phyloP scores from a whole-genome alignment of 768 basidiomycete genomes.

The Rubroboletus satanas region DNA sequence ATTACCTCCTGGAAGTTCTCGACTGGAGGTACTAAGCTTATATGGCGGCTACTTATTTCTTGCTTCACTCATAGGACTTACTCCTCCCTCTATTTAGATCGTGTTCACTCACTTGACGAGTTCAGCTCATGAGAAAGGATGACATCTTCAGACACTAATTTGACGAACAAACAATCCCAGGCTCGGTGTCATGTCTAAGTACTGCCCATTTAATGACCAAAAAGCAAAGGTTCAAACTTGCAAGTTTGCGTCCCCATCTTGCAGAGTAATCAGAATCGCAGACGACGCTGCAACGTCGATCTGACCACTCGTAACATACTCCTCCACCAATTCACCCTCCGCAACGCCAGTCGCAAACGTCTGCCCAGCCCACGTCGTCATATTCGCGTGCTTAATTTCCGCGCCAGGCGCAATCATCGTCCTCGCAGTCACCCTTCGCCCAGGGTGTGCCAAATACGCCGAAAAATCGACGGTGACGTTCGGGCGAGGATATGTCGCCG shows the following conservation, averaged over 20 bases:
- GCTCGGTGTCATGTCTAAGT: background rate
- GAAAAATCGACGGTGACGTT: constrained; percentile 45
- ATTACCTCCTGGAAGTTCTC: too few relatives aligned
- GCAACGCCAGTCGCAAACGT: constrained; percentile 39
- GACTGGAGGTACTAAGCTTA: too few relatives aligned
- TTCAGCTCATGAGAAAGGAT: background rate
- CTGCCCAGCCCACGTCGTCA: constrained; percentile 51
- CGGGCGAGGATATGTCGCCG: constrained; percentile 40
- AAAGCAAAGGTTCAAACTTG: background rate
- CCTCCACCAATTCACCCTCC: constrained; percentile 37
- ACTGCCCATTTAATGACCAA: background rate
- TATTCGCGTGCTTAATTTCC: constrained; percentile 41
- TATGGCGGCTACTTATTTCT: too few relatives aligned
- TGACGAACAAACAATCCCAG: background rate
- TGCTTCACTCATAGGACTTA: too few relatives aligned
- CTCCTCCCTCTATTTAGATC: too few relatives aligned
- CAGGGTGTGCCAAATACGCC: constrained; percentile 31
- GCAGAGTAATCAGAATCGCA: constrained; percentile 32
- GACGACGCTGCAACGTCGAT: constrained; percentile 37
- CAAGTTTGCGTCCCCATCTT: background rate
- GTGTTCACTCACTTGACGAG: too few relatives aligned
- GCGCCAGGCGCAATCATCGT: constrained; percentile 47
- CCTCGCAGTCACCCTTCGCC: constrained; percentile 34
- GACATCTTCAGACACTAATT: background rate
- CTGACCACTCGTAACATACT: constrained; percentile 33